Base-by-base conservation (phyloP, 2,329 filamentous ascomycete genomes). In the Ilyonectria destructans region DNA sequence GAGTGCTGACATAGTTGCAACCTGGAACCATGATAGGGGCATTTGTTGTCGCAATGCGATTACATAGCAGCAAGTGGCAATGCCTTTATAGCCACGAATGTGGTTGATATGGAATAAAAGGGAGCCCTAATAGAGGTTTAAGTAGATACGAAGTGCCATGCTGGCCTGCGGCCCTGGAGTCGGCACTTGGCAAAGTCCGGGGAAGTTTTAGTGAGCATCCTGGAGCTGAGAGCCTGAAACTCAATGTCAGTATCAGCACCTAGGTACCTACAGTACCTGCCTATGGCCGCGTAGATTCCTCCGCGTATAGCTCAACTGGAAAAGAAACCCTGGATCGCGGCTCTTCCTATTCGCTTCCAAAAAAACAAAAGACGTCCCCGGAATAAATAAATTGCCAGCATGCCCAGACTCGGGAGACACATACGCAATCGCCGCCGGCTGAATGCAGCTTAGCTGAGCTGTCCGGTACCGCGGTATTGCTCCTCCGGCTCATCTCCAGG, bases 361-460 rank as follows among this genome's bases (percentile, higher is more conserved):
- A 33, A 6, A 58, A n/a, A 19, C 8, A 55, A 55, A 19, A 55
- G 8, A 23, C 23, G 23, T 9, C 8, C 31, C 31, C 31, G 8
- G 12, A 33, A 33, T 9, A 33, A 33, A 33, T 8, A 9, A 33
- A 9, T 12, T 10, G 12, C 31, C 31, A 9, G 12, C 31, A 9
- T 9, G 12, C 12, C 31, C 31, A 33, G 31, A 33, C 31, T 33
- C 31, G 31, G 8, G 12, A 33, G 29, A 45, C 40, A 45, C 45
- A 55, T 54, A 55, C 59, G 59, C 59, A 56, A 62, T 54, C 59
- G 19, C 17, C 26, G 46, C 17, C 26, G 46, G 21, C 59, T 54
- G 37, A 13, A 55, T 62, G 35, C 26, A 62, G 59, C 51, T 8
- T 56, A 62, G 59, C 40, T 19, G 23, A n/a, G 37, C 17, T 15